Evolutionary conservation across 164 flowering plant genomes (phyloP), one percentile per base, ranked within the genome.

Genomic region (Aristolochia contorta): DNA sequence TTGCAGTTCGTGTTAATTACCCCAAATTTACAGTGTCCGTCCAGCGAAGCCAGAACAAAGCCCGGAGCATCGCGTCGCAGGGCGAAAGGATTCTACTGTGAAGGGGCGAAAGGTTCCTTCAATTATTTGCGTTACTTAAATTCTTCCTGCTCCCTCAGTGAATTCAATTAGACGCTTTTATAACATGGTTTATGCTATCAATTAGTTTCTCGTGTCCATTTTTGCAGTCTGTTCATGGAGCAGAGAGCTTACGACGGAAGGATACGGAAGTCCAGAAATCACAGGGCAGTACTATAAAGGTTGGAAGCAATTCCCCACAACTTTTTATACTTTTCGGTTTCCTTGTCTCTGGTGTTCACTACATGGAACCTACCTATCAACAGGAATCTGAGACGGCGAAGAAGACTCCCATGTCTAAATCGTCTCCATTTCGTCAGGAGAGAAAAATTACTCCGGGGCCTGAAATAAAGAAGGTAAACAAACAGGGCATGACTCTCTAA

Each of bases 391-490:
- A 47, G 58, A 51, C 16, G 37, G 50, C 51, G 19, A n/a, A 30
- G 56, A 65, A 61, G 54, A 57, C 51, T 57, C 23, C 62, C 1
- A 61, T 65, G 13, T 70, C 65, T 37, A 70, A 45, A 54, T 69
- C 74, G 23, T 58, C 59, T n/a, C 69, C 74, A 56, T 70, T 70
- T 51, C 53, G 60, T 24, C 60, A 56, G 27, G 58, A 27, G 22
- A 57, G 46, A 23, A 57, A 52, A 23, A 43, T 47, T 23, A 45
- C 63, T 25, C 22, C 63, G 24, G 61, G 47, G 20, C 73, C 63
- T 50, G 63, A 61, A 57, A 5, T 47, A 57, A 70, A 61, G 62
- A 62, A 62, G 69, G 69, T 66, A 55, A 30, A 16, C 7, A n/a
- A 46, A 33, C 18, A n/a, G n/a, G 12, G 43, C 43, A 37, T 37